phyloP scores from a whole-genome alignment of 805 yeast species.

The Kurtzmaniella cleridarum region DNA sequence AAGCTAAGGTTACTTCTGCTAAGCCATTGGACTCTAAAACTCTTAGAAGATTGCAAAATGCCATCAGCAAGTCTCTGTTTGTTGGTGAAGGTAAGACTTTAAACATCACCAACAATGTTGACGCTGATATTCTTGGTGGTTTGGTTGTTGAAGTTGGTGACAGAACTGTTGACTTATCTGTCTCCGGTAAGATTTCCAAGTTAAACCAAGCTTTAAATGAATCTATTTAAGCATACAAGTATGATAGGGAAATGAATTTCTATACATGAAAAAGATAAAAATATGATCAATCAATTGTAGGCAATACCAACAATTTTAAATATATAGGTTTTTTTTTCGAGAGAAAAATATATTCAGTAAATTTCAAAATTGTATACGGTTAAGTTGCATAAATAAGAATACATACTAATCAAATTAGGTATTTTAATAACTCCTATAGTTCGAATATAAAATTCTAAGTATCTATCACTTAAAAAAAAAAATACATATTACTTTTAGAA shows the following conservation, averaged over 20 bases:
- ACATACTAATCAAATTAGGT: too few species aligned
- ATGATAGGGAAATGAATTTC: background rate
- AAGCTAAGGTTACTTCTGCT: slow-evolving; percentile 88
- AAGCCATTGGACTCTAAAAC: slow-evolving; percentile 76
- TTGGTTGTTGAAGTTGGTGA: slow-evolving; percentile 94
- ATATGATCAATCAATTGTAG: background rate
- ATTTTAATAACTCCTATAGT: too few species aligned
- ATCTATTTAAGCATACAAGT: slow-evolving; percentile 52
- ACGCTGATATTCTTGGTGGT: slow-evolving; percentile 93
- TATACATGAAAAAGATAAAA: background rate
- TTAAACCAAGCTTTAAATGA: slow-evolving; percentile 86
- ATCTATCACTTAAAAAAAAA: too few species aligned
- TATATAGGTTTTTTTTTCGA: too few species aligned
- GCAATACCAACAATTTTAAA: too few species aligned
- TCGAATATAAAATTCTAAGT: too few species aligned
- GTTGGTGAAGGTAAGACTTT: slow-evolving; percentile 86
- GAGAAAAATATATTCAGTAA: too few species aligned
- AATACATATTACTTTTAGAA: too few species aligned
- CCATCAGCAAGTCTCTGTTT: slow-evolving; percentile 70
- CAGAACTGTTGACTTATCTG: slow-evolving; percentile 90
- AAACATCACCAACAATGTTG: slow-evolving; percentile 74
- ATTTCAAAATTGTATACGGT: too few species aligned
- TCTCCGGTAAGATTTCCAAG: slow-evolving; percentile 77
- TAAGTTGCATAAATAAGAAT: too few species aligned
- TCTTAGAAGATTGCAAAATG: slow-evolving; percentile 70